These are phyloP conservation scores for Dipsacomyces acuminosporus DNA, from an alignment of 371 early-diverging fungal species.

Conservation along the genomic window DNA sequence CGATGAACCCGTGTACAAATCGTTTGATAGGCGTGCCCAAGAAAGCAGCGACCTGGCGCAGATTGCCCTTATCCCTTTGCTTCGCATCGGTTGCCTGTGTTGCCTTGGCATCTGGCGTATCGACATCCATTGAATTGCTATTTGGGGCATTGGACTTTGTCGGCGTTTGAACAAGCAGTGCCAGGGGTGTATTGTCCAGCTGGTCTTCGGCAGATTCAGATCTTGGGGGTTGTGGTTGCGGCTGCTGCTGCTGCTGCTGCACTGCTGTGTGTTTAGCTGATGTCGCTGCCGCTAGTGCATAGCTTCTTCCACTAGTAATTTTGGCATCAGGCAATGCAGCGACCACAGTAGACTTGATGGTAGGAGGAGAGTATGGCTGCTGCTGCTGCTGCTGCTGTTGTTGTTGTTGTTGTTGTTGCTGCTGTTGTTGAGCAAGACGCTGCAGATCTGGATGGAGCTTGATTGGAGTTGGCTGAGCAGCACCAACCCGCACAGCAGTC, in stretches of 20 bases:
- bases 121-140: constrained; percentile 4
- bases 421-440: too few relatives aligned
- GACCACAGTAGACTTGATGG: not conserved
- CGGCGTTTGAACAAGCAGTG: not conserved
- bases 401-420: not conserved
- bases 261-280: too few relatives aligned
- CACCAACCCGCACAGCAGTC: constrained; percentile 35
- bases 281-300: constrained; percentile 4
- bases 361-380: not conserved
- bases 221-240: constrained; percentile 7
- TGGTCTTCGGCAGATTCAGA: not conserved
- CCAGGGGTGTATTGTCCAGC: not conserved
- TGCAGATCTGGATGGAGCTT: not conserved
- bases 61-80: constrained; percentile 10
- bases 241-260: constrained; percentile 3
- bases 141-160: not conserved
- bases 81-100: constrained; percentile 4
- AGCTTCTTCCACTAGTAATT: constrained; percentile 1
- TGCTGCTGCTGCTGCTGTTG: not conserved
- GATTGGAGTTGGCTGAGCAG: constrained; percentile 5
- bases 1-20: constrained; percentile 61
- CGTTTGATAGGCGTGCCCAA: constrained; percentile 49
- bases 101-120: not conserved
- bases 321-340: not conserved
- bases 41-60: constrained; percentile 30